Evolutionary conservation across 768 basidiomycete genomes (phyloP).

Genomic region (Hericium erinaceus): DNA sequence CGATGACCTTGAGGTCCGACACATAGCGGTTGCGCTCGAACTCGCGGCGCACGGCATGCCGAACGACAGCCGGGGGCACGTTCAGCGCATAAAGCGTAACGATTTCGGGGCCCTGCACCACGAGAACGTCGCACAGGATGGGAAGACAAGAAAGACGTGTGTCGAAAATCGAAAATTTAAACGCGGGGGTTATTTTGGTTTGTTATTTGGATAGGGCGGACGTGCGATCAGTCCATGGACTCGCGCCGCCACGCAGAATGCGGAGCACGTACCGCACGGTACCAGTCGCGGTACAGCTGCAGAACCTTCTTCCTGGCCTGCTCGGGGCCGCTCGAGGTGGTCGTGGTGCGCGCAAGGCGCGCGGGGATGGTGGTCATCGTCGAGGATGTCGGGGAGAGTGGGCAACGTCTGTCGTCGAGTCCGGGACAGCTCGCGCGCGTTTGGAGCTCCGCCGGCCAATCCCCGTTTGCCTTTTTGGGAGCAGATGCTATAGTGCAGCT

Average conservation of each 20-base stretch:
- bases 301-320: constrained; percentile 57
- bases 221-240: constrained; percentile 1
- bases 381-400: not conserved
- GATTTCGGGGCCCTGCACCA: constrained; percentile 80
- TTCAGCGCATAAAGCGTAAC: constrained; percentile 73
- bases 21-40: constrained; percentile 85
- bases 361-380: constrained; percentile 81
- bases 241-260: constrained; percentile 4
- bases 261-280: constrained; percentile 63
- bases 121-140: not conserved
- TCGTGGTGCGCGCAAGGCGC: constrained; percentile 67
- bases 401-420: not conserved
- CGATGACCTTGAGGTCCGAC: constrained; percentile 72
- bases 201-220: not conserved
- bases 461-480: not conserved
- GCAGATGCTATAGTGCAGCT: not conserved
- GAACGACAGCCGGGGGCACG: constrained; percentile 66
- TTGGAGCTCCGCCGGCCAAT: not conserved
- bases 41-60: constrained; percentile 73
- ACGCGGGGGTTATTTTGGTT: not conserved
- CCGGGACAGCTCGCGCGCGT: not conserved
- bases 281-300: constrained; percentile 87
- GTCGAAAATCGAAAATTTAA: not conserved
- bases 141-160: not conserved
- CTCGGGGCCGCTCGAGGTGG: constrained; percentile 50